These are phyloP conservation scores for Aspergillus fischeri DNA, from an alignment of 2,329 filamentous ascomycete genomes.

Conservation along the genomic window DNA sequence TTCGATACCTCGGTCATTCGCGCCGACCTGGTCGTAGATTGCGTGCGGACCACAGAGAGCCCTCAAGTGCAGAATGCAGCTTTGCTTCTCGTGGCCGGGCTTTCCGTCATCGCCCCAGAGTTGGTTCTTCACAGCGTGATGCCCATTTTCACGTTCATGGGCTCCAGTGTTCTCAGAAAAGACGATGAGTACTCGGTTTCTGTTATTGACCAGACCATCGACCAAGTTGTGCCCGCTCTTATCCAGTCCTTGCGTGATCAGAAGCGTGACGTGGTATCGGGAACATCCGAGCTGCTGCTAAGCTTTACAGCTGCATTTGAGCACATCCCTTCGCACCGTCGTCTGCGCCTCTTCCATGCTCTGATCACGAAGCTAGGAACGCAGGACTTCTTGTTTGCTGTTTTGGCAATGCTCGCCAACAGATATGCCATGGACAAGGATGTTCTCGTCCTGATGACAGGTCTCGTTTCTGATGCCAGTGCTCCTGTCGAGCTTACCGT, in stretches of 20 bases:
- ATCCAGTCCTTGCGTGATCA: constrained; percentile 76
- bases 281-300: constrained; percentile 82
- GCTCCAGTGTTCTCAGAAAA: constrained; percentile 82
- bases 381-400: constrained; percentile 80
- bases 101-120: constrained; percentile 85
- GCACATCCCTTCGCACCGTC: constrained; percentile 84
- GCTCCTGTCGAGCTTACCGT: constrained; percentile 67
- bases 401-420: constrained; percentile 86
- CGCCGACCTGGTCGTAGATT: constrained; percentile 87
- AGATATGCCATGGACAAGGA: constrained; percentile 74
- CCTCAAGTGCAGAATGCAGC: constrained; percentile 92
- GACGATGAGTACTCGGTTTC: constrained; percentile 96
- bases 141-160: constrained; percentile 99
- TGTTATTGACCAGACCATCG: constrained; percentile 90
- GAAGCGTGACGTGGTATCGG: constrained; percentile 72
- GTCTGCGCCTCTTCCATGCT: constrained; percentile 76
- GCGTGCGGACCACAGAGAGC: constrained; percentile 84
- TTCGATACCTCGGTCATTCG: constrained; percentile 78
- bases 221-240: constrained; percentile 86
- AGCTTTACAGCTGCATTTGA: constrained; percentile 97
- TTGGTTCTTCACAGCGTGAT: constrained; percentile 94
- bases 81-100: constrained; percentile 76
- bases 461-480: constrained; percentile 68
- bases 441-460: constrained; percentile 69
- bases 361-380: constrained; percentile 80